Conservation (phyloP, 768 basidiomycete species). For the Tephrocybe sp. region DNA sequence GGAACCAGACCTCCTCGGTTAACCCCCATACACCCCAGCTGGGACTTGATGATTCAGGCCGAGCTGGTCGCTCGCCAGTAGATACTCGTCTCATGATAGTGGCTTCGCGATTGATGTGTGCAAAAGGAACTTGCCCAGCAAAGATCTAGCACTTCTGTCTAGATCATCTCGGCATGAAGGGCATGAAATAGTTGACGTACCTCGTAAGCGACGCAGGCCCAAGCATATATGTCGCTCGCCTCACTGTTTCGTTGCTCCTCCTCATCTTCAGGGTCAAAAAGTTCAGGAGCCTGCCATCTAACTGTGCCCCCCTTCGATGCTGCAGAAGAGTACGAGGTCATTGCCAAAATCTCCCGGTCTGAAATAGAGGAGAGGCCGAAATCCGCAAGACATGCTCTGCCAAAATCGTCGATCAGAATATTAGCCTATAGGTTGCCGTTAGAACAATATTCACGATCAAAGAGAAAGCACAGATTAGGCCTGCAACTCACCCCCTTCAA, state of each 20-base stretch:
- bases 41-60: not conserved
- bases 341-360: conserved; percentile 9
- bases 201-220: conserved; percentile 10
- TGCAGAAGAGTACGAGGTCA: not conserved
- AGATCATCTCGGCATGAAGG: no score
- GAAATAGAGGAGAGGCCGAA: no score
- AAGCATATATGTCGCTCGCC: conserved; percentile 7
- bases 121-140: conserved; percentile 1
- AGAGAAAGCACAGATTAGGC: no score
- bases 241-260: not conserved
- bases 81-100: not conserved
- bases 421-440: conserved; percentile 2
- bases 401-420: not conserved
- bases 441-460: no score
- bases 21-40: conserved; percentile 6
- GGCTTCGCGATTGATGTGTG: not conserved
- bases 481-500: conserved; percentile 10
- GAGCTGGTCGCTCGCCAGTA: not conserved
- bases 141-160: not conserved
- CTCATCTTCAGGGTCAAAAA: not conserved
- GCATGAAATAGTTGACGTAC: not conserved
- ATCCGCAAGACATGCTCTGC: not conserved
- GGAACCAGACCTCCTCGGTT: not conserved
- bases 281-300: conserved; percentile 6
- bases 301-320: conserved; percentile 2